These are phyloP conservation scores for Aegilops speltoides DNA, from an alignment of 176 grass and related monocot genomes.

Conservation along the genomic window DNA sequence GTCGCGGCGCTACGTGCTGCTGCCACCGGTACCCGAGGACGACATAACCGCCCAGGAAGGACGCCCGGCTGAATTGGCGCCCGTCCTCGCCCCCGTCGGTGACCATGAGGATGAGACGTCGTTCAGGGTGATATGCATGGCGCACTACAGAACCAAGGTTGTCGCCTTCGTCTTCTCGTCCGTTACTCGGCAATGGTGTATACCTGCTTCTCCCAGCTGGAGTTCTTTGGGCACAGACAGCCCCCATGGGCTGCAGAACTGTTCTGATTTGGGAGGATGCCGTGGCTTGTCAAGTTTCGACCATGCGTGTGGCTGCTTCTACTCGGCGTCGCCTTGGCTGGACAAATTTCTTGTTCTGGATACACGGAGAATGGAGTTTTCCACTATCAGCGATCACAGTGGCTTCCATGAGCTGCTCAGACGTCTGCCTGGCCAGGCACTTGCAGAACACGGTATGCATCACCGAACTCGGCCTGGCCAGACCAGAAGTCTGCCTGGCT, in stretches of 20 bases:
- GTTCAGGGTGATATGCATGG: slow-evolving; percentile 38
- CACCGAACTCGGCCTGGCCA: neutral
- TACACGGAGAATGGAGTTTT: slow-evolving; percentile 1
- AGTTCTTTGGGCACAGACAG: neutral
- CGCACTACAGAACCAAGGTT: neutral
- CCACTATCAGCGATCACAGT: neutral
- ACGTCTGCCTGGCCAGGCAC: neutral
- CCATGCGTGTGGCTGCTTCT: neutral
- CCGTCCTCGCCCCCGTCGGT: neutral
- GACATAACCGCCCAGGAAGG: neutral
- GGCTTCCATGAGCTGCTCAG: neutral
- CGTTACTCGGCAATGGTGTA: neutral
- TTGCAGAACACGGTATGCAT: neutral
- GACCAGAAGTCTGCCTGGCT: neutral
- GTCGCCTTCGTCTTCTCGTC: slow-evolving; percentile 9
- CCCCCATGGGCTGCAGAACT: neutral
- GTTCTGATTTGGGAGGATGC: neutral
- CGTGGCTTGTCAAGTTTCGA: neutral
- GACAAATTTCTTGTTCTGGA: neutral
- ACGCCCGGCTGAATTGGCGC: neutral
- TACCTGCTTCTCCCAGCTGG: slow-evolving; percentile 15
- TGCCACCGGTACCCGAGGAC: neutral
- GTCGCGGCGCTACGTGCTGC: neutral
- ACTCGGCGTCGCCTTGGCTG: neutral
- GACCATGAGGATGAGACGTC: neutral